Evolutionary conservation across 495 filamentous ascomycete species (phyloP).

Genomic region (Neurospora intermedia): DNA sequence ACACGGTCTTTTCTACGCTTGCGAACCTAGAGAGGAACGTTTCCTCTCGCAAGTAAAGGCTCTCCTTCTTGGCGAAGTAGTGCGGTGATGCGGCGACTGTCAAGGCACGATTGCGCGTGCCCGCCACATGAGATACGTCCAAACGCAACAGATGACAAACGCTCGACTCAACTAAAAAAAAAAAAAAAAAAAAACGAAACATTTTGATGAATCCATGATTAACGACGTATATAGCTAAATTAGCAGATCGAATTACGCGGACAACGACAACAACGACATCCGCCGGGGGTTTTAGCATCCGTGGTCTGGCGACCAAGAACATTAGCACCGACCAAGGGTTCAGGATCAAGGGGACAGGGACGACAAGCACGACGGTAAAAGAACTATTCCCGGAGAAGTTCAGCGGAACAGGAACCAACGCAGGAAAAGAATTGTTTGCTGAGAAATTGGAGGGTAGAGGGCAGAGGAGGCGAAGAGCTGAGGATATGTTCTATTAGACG

Average conservation of each 20-base stretch:
- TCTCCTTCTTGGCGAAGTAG: not conserved
- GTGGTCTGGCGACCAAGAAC: conserved; percentile 41
- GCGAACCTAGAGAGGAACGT: not conserved
- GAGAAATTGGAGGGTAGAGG: conserved; percentile 37
- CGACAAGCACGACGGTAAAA: conserved; percentile 43
- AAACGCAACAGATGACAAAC: not conserved
- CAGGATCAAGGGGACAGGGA: conserved; percentile 52
- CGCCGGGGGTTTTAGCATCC: conserved; percentile 46
- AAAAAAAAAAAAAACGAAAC: not conserved
- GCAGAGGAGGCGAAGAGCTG: conserved; percentile 38
- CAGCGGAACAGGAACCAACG: conserved; percentile 32
- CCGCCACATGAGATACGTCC: not conserved
- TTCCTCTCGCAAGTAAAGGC: not conserved
- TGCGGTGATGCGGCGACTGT: not conserved
- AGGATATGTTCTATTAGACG: conserved; percentile 42
- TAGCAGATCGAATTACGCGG: conserved; percentile 32
- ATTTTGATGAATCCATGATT: conserved; percentile 7
- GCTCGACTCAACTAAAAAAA: not conserved
- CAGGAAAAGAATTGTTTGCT: conserved; percentile 61
- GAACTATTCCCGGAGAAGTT: conserved; percentile 65
- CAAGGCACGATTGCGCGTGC: not conserved
- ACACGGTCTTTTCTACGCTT: not conserved
- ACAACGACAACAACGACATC: conserved; percentile 2
- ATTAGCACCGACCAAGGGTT: conserved; percentile 40
- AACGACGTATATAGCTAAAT: conserved; percentile 17